Evolutionary conservation across 495 filamentous ascomycete genomes (phyloP).

Genomic region (Letharia lupina): DNA sequence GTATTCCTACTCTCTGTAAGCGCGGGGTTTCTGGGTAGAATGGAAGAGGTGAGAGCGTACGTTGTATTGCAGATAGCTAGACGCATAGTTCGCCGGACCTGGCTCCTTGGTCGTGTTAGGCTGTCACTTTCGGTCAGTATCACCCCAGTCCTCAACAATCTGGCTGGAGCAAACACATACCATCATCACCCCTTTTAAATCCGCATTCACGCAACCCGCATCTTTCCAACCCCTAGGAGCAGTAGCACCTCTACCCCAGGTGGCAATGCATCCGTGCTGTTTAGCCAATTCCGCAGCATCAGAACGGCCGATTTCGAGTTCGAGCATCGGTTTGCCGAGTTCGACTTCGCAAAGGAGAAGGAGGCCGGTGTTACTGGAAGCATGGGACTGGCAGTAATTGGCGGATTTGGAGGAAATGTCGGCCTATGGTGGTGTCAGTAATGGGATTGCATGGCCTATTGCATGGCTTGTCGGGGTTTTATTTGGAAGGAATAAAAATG

Average conservation of each 20-base stretch:
- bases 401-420: conserved; percentile 74
- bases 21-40: neutral
- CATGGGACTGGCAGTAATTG: conserved; percentile 57
- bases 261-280: conserved; percentile 50
- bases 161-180: conserved; percentile 20
- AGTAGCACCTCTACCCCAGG: conserved; percentile 53
- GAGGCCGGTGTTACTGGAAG: conserved; percentile 52
- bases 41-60: conserved; percentile 7
- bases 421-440: conserved; percentile 38
- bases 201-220: conserved; percentile 52
- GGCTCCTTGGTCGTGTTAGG: conserved; percentile 17
- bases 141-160: neutral
- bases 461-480: too few relatives aligned
- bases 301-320: conserved; percentile 23
- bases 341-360: conserved; percentile 68
- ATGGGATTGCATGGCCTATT: too few relatives aligned
- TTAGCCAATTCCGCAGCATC: conserved; percentile 54
- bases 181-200: conserved; percentile 59
- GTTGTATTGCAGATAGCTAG: conserved; percentile 29
- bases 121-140: conserved; percentile 3
- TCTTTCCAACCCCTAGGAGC: conserved; percentile 68
- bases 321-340: conserved; percentile 57
- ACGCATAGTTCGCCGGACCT: conserved; percentile 15
- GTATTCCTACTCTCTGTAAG: conserved; percentile 39
- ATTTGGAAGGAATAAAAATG: too few relatives aligned